phyloP scores from a whole-genome alignment of 1,284 basidiomycete species.

The Trichosporon faecale region DNA sequence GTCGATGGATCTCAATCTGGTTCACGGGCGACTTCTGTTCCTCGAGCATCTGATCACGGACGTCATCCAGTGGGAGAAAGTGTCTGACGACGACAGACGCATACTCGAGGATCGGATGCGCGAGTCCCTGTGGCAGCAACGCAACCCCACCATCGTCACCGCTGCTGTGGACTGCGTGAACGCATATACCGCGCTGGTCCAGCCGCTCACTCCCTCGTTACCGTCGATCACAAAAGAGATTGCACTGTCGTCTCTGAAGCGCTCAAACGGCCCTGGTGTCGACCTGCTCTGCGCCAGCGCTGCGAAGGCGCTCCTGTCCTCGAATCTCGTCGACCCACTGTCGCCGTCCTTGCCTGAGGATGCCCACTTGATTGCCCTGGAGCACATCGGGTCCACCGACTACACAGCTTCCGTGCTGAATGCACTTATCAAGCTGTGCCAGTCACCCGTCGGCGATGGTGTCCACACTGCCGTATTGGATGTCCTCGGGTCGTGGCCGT shows the following conservation, averaged over 20 bases:
- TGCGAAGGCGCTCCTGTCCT: constrained; percentile 8
- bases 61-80: constrained; percentile 31
- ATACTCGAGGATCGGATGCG: constrained; percentile 22
- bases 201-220: background rate
- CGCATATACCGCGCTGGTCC: constrained; percentile 15
- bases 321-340: constrained; percentile 12
- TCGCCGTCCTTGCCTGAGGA: constrained; percentile 17
- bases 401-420: background rate
- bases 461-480: constrained; percentile 19
- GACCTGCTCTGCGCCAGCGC: constrained; percentile 24
- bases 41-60: constrained; percentile 34
- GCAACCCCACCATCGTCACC: constrained; percentile 17
- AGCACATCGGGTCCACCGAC: background rate
- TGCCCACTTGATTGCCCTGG: constrained; percentile 18
- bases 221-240: background rate
- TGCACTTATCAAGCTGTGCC: background rate
- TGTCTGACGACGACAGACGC: constrained; percentile 4
- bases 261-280: constrained; percentile 10
- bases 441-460: constrained; percentile 12
- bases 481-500: constrained; percentile 14
- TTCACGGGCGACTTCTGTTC: constrained; percentile 40
- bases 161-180: constrained; percentile 25
- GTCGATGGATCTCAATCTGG: constrained; percentile 28
- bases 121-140: constrained; percentile 13
- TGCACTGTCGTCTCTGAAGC: background rate